Conservation (phyloP, 2,329 filamentous ascomycete genomes). For the Cryphonectria naterciae region DNA sequence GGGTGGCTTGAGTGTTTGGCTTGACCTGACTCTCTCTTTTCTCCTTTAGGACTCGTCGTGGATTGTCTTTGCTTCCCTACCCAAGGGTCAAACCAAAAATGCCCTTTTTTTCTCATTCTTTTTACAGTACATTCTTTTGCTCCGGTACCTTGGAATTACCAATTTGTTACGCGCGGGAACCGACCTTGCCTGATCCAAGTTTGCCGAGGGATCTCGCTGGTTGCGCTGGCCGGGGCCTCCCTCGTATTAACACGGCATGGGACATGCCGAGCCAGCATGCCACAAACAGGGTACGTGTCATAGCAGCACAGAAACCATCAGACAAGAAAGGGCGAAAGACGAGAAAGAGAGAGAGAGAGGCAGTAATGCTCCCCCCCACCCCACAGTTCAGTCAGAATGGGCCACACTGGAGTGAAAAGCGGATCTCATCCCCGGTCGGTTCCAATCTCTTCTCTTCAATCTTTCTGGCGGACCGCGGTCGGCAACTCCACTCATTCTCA, state of each 20-base stretch:
- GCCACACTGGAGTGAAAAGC: not conserved
- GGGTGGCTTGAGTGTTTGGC: not conserved
- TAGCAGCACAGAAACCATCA: not conserved
- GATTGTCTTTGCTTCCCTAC: not conserved
- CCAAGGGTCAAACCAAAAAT: not conserved
- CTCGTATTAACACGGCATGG: slow-evolving; percentile 6
- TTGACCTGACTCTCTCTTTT: not conserved
- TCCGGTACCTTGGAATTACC: not conserved
- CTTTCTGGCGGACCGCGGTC: slow-evolving; percentile 3
- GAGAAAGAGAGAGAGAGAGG: not conserved
- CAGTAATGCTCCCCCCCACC: not conserved
- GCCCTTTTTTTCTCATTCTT: not conserved
- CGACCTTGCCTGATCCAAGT: not conserved
- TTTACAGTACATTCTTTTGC: no score
- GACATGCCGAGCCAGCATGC: not conserved
- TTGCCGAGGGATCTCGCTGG: slow-evolving; percentile 5
- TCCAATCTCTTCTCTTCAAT: not conserved
- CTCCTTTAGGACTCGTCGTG: not conserved
- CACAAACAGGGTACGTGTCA: not conserved
- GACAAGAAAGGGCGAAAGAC: not conserved
- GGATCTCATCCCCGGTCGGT: not conserved
- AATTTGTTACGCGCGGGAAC: not conserved
- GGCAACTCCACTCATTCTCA: not conserved
- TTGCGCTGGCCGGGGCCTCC: not conserved
- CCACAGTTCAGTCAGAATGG: slow-evolving; percentile 2